Percentiles rank a stretch among this genome's conserved stretches.
Evolutionary conservation across 345 rosid genomes (phyloP).

Genomic region (Salix koriyanagi): DNA sequence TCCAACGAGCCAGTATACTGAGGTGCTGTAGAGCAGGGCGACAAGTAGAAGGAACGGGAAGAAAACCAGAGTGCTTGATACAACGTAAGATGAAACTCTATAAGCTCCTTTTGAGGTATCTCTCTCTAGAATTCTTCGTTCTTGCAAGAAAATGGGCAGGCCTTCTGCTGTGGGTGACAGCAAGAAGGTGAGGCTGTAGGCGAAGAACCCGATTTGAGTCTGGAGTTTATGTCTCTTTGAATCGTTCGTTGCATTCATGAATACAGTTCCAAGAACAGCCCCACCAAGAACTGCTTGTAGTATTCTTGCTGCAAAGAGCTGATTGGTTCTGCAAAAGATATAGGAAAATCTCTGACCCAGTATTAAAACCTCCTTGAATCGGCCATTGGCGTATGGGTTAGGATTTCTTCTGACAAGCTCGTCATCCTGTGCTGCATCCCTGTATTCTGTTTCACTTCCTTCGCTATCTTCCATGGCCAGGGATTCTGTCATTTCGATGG

Average conservation of each 20-base stretch:
- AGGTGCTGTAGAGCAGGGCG: slow-evolving; percentile 28
- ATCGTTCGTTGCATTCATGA: slow-evolving; percentile 20
- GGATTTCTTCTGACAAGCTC: slow-evolving; percentile 9
- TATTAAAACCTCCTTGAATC: slow-evolving; percentile 18
- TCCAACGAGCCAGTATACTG: slow-evolving; percentile 32
- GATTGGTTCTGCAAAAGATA: slow-evolving; percentile 27
- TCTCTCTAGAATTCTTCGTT: slow-evolving; percentile 26
- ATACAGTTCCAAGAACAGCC: slow-evolving; percentile 27
- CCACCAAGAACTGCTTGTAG: slow-evolving; percentile 23
- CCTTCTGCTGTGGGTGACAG: slow-evolving; percentile 36
- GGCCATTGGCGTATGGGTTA: slow-evolving; percentile 15
- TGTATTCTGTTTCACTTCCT: slow-evolving; percentile 17
- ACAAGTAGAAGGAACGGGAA: slow-evolving; percentile 29
- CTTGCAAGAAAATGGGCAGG: slow-evolving; percentile 33
- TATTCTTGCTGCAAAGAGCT: slow-evolving; percentile 33
- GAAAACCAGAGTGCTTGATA: slow-evolving; percentile 29
- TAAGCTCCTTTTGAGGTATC: slow-evolving; percentile 37
- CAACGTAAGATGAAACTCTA: slow-evolving; percentile 31
- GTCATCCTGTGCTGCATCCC: background rate
- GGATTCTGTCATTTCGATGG: slow-evolving; percentile 24
- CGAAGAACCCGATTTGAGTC: slow-evolving; percentile 34
- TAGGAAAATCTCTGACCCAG: slow-evolving; percentile 26
- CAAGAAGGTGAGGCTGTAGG: slow-evolving; percentile 30
- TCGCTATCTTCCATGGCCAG: slow-evolving; percentile 10
- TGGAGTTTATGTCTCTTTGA: slow-evolving; percentile 15